These are phyloP conservation scores for Ustilago shanxiensis DNA, from an alignment of 1,284 basidiomycete species.

Conservation along the genomic window DNA sequence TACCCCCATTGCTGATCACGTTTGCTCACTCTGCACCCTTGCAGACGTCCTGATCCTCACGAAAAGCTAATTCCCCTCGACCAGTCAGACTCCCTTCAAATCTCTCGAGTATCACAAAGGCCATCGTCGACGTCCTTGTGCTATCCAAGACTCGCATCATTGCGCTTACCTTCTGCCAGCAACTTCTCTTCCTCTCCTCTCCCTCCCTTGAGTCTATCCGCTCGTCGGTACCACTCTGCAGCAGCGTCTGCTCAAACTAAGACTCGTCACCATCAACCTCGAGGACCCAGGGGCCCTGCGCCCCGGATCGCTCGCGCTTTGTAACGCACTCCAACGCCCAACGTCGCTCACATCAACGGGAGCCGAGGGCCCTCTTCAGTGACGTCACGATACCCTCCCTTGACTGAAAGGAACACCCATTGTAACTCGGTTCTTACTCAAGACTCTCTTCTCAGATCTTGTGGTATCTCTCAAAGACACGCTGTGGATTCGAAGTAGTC, in stretches of 20 bases:
- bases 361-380: not conserved
- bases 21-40: not conserved
- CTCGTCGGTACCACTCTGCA: constrained; percentile 10
- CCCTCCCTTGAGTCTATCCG: not conserved
- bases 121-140: not conserved
- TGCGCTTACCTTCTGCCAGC: not conserved
- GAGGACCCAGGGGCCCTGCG: constrained; percentile 52
- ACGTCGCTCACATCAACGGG: not conserved
- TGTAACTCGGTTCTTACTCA: not conserved
- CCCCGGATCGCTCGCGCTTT: constrained; percentile 46
- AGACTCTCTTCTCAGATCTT: not conserved
- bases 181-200: not conserved
- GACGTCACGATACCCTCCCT: not conserved
- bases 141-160: not conserved
- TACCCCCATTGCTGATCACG: not conserved
- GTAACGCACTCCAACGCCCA: not conserved
- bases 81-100: not conserved
- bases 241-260: constrained; percentile 30
- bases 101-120: not conserved
- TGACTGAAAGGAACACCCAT: not conserved
- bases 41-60: not conserved
- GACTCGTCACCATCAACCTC: constrained; percentile 18
- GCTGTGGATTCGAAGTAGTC: not conserved
- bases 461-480: not conserved
- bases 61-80: not conserved